Evolutionary conservation across 495 filamentous ascomycete genomes (phyloP).

Genomic region (Neurospora hispaniola): DNA sequence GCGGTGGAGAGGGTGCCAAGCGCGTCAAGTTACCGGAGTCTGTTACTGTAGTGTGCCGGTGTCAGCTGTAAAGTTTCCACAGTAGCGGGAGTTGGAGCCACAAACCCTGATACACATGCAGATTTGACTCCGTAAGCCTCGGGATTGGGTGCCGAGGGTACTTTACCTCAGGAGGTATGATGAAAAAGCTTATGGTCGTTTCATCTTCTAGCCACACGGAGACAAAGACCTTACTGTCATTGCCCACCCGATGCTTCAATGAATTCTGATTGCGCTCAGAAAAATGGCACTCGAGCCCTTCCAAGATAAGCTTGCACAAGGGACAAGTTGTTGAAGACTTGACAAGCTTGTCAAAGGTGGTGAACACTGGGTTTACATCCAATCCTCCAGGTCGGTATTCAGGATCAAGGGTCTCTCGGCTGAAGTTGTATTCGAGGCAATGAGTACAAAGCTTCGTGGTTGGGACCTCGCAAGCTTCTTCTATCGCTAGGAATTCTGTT

Average conservation of each 20-base stretch:
- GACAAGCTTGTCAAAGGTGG: not conserved
- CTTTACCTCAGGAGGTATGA: not conserved
- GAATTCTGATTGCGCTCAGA: not conserved
- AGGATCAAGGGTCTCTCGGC: not conserved
- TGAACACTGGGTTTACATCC: not conserved
- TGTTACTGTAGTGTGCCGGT: not conserved
- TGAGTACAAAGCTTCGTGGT: not conserved
- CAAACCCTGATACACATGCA: not conserved
- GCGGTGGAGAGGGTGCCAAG: too few species aligned
- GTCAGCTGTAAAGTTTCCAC: not conserved
- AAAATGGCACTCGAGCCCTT: not conserved
- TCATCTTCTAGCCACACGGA: not conserved
- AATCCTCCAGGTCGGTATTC: not conserved
- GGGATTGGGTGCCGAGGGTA: accelerated
- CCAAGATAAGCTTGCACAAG: not conserved
- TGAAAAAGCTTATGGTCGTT: not conserved
- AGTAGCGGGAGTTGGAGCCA: not conserved
- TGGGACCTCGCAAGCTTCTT: too few species aligned
- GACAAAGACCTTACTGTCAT: not conserved
- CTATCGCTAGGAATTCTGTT: too few species aligned
- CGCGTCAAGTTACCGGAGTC: too few species aligned
- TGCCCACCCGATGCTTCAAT: not conserved
- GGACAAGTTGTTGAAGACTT: not conserved
- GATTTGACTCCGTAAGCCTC: not conserved
- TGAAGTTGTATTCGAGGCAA: not conserved